Evolutionary conservation across 768 basidiomycete species (phyloP), one percentile per base, ranked within the genome.

Genomic region (Lactarius evosmus): DNA sequence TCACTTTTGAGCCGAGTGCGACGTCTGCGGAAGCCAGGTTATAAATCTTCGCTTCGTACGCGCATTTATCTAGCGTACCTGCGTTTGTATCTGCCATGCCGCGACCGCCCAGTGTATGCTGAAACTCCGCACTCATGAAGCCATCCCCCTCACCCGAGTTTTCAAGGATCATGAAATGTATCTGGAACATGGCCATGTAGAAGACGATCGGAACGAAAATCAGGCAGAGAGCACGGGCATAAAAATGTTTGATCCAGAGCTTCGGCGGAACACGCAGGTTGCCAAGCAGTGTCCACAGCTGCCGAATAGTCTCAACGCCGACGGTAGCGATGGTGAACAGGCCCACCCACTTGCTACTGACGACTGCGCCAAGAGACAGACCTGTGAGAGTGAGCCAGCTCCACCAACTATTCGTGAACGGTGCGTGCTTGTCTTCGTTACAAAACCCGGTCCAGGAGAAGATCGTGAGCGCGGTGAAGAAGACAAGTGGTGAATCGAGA

Each of bases 51-150:
- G 46, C 22, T 49, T 49, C 30, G n/a, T 27, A 19, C 14, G 34
- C 14, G 59, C 51, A 36, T 44, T 40, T 60, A 40, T 55, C 27
- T 8, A 53, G 51, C 85, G 64, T 62, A 92, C 92, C 90, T 30
- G 95, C 93, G 74, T 80, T 95, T 0, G 96, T 98, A 74, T 99
- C 95, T 12, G 82, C 80, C 97, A 98, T 98, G 7, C 88, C 85
- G 50, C 86, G 87, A 7, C 95, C 94, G 17, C 87, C 81, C 14
- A 99, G 80, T 0, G 95, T 98, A 72, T 98, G 96, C 76, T 98
- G 95, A 78, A 99, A 99, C 73, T 95, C 95, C 2, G 94, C 92
- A 77, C 92, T 96, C 97, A 99, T 99, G 76, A 99, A 99, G 0
- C 95, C 95, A 73, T 98, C 97, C 0, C 97, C 97, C 58, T 98